Conservation (phyloP, 1,139 yeast species). For the Geotrichum australiense region DNA sequence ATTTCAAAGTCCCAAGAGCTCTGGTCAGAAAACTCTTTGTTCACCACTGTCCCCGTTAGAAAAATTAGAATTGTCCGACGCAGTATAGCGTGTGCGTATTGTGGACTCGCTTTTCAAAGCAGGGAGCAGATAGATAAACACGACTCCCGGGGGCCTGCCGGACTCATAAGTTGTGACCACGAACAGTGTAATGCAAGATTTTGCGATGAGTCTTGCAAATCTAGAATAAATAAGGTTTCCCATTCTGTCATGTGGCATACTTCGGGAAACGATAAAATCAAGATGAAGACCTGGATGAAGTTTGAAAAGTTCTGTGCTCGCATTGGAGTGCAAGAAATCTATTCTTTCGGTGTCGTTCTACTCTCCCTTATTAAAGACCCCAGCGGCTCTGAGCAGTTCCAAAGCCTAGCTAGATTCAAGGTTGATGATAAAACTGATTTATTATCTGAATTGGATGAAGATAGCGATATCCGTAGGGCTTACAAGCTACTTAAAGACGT, state of each 20-base stretch:
- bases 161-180: slow-evolving; percentile 9
- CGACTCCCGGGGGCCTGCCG: slow-evolving; percentile 11
- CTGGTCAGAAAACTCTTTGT: slow-evolving; percentile 58
- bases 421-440: slow-evolving; percentile 51
- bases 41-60: slow-evolving; percentile 67
- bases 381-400: slow-evolving; percentile 40
- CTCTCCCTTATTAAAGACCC: slow-evolving; percentile 41
- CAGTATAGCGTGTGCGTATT: slow-evolving; percentile 57
- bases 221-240: slow-evolving; percentile 35
- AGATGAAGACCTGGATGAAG: slow-evolving; percentile 45
- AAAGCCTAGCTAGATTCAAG: slow-evolving; percentile 61
- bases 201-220: slow-evolving; percentile 28
- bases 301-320: slow-evolving; percentile 58
- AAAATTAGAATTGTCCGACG: slow-evolving; percentile 46
- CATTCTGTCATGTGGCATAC: slow-evolving; percentile 58
- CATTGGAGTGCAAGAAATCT: slow-evolving; percentile 64
- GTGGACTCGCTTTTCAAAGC: slow-evolving; percentile 33
- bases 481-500: slow-evolving; percentile 44
- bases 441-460: slow-evolving; percentile 52
- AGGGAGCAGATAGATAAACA: slow-evolving; percentile 10
- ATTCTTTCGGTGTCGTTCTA: slow-evolving; percentile 54
- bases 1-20: slow-evolving; percentile 42
- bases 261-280: slow-evolving; percentile 30
- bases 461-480: no score
- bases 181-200: slow-evolving; percentile 26